These are phyloP conservation scores for Pleoardoris graminearum DNA, from an alignment of 2,329 filamentous ascomycete species.

Conservation along the genomic window DNA sequence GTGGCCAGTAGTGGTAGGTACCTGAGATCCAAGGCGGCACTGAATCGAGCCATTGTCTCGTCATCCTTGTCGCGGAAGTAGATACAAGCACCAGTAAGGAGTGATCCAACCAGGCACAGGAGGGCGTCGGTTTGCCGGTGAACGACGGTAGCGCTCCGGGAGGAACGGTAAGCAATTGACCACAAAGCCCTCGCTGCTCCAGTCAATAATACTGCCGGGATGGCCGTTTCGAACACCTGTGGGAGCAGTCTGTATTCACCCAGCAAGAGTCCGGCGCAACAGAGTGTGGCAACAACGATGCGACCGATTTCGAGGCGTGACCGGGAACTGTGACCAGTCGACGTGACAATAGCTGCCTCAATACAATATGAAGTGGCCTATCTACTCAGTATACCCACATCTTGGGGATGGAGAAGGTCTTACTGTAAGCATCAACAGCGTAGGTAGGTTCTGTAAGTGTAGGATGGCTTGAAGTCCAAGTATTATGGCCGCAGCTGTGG, in stretches of 20 bases:
- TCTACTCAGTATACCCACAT: constrained; percentile 9
- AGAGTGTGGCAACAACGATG: constrained; percentile 16
- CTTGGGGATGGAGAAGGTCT: constrained; percentile 10
- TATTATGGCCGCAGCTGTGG: constrained; percentile 25
- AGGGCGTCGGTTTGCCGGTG: constrained; percentile 9
- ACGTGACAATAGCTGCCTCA: constrained; percentile 19
- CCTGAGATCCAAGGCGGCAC: constrained; percentile 10
- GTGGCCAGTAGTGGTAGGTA: constrained; percentile 16
- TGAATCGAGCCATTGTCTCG: constrained; percentile 10
- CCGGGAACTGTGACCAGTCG: constrained; percentile 5
- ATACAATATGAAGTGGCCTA: constrained; percentile 21
- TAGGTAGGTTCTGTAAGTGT: constrained; percentile 36
- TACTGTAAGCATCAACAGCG: constrained; percentile 36
- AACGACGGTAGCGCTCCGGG: constrained; percentile 9
- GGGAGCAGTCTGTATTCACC: constrained; percentile 35
- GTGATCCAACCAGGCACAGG: constrained; percentile 6
- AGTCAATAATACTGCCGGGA: constrained; percentile 26
- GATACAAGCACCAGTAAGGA: not conserved
- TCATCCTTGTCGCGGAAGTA: not conserved
- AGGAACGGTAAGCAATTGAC: constrained; percentile 12
- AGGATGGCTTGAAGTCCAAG: constrained; percentile 34
- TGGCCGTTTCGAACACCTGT: constrained; percentile 23
- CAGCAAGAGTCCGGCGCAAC: constrained; percentile 23
- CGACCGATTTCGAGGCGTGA: constrained; percentile 19
- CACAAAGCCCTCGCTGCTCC: constrained; percentile 22